phyloP scores from a whole-genome alignment of 495 filamentous ascomycete species.

The Hyaloscypha bicolor region DNA sequence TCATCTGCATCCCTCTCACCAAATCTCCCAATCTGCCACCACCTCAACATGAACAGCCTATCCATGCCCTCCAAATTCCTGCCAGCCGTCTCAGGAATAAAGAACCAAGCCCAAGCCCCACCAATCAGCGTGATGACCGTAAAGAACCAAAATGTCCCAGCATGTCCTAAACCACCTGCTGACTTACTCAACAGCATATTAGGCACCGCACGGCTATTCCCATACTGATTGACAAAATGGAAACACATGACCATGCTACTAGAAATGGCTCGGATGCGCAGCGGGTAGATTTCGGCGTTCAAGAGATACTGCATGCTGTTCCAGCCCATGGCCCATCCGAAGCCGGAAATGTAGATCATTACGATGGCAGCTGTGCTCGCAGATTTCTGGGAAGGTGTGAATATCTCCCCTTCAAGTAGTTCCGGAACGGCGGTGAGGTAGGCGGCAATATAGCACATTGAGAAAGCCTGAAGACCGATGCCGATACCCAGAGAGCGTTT shows the following conservation, averaged over 20 bases:
- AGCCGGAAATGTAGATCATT: conserved; percentile 67
- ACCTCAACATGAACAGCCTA: conserved; percentile 52
- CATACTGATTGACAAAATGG: conserved; percentile 76
- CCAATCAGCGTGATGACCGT: conserved; percentile 60
- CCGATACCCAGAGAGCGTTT: conserved; percentile 68
- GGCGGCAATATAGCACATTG: conserved; percentile 69
- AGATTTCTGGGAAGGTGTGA: conserved; percentile 9
- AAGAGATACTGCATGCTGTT: conserved; percentile 77
- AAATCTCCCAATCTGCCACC: conserved; percentile 22
- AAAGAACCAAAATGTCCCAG: conserved; percentile 70
- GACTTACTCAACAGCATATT: conserved; percentile 45
- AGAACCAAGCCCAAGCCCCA: conserved; percentile 61
- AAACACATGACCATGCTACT: conserved; percentile 56
- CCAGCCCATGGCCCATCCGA: conserved; percentile 78
- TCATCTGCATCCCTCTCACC: conserved; percentile 48
- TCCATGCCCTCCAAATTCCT: conserved; percentile 68
- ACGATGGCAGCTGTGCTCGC: conserved; percentile 53
- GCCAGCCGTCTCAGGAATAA: conserved; percentile 68
- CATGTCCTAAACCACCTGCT: conserved; percentile 44
- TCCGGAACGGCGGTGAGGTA: conserved; percentile 60
- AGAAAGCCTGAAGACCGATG: conserved; percentile 61
- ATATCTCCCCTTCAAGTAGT: conserved; percentile 39
- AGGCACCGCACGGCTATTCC: conserved; percentile 59
- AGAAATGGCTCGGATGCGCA: conserved; percentile 55
- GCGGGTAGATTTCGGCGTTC: conserved; percentile 73